These are phyloP conservation scores for Cladochytrium replicatum DNA, from an alignment of 192 early-diverging fungal genomes.

Conservation along the genomic window DNA sequence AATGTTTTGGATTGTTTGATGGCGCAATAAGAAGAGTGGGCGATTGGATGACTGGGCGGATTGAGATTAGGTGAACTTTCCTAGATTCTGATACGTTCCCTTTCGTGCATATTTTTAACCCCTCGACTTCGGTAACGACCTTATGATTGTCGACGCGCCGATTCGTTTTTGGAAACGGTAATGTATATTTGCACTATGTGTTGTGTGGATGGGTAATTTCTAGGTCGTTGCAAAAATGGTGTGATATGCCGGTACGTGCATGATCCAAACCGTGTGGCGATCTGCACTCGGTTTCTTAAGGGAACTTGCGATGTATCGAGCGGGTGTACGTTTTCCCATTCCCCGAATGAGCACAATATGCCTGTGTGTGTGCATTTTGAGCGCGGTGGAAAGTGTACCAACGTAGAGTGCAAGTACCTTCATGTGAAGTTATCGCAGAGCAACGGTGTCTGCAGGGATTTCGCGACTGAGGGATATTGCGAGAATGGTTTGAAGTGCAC, in stretches of 20 bases:
- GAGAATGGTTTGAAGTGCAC: slow-evolving; percentile 8
- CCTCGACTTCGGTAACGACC: too few species aligned
- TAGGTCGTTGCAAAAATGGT: slow-evolving; percentile 14
- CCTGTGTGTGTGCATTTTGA: slow-evolving; percentile 19
- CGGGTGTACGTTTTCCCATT: slow-evolving; percentile 13
- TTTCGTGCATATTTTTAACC: too few species aligned
- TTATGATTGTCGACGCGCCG: too few species aligned
- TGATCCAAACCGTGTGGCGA: slow-evolving; percentile 9
- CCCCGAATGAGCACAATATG: slow-evolving; percentile 14
- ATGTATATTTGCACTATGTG: not conserved
- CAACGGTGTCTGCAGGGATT: slow-evolving; percentile 12
- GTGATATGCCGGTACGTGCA: slow-evolving; percentile 7
- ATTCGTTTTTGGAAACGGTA: too few species aligned
- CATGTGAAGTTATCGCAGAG: slow-evolving; percentile 16
- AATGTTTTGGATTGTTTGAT: too few species aligned
- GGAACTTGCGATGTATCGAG: slow-evolving; percentile 1
- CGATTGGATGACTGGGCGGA: too few species aligned
- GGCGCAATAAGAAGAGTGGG: too few species aligned
- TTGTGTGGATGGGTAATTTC: not conserved
- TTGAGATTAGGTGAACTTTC: too few species aligned
- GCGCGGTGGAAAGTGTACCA: slow-evolving; percentile 11
- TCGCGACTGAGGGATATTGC: slow-evolving; percentile 18
- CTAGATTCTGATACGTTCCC: too few species aligned
- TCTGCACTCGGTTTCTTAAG: slow-evolving; percentile 12
- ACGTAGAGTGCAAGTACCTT: slow-evolving; percentile 17